Percentiles rank a stretch among this genome's conserved stretches.
These are phyloP conservation scores for Phytophthora pisi DNA, from an alignment of 352 stramenopile species.

Conservation along the genomic window DNA sequence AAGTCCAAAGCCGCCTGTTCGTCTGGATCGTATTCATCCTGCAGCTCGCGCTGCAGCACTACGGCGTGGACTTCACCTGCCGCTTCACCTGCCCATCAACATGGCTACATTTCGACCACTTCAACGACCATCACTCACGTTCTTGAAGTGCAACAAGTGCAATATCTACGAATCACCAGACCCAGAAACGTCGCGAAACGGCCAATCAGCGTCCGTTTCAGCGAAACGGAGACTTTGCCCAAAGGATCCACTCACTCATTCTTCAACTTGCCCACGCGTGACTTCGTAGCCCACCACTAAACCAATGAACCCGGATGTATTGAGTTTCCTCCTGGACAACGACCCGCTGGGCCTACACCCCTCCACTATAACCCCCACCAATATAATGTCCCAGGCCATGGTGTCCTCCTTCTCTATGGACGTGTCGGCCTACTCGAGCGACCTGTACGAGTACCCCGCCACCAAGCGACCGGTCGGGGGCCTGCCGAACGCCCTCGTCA, in stretches of 20 bases:
- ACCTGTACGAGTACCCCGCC: conserved; percentile 59
- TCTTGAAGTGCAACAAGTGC: background rate
- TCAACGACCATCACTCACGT: conserved; percentile 27
- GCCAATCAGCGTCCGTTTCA: conserved; percentile 29
- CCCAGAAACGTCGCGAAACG: background rate
- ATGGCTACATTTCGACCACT: conserved; percentile 9
- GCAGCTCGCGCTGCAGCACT: conserved; percentile 12
- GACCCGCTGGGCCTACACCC: conserved; percentile 1
- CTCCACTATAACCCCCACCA: conserved; percentile 3
- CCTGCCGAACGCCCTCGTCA: conserved; percentile 62
- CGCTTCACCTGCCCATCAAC: conserved; percentile 13
- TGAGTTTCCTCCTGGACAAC: conserved; percentile 38
- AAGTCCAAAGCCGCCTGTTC: background rate
- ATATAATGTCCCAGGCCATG: conserved; percentile 57
- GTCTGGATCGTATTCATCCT: conserved; percentile 12
- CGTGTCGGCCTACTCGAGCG: conserved; percentile 56
- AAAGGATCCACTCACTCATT: conserved; percentile 26
- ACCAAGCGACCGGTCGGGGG: conserved; percentile 23
- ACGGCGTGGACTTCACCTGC: conserved; percentile 23
- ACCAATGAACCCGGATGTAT: conserved; percentile 38
- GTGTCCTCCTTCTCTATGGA: conserved; percentile 71
- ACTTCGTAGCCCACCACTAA: background rate
- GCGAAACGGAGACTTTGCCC: background rate
- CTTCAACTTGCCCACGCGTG: conserved; percentile 16
- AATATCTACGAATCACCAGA: conserved; percentile 7